A percentile compares a stretch with the other conserved stretches of the same genome.
phyloP scores from a whole-genome alignment of 345 rosid species.

The Salix purpurea region DNA sequence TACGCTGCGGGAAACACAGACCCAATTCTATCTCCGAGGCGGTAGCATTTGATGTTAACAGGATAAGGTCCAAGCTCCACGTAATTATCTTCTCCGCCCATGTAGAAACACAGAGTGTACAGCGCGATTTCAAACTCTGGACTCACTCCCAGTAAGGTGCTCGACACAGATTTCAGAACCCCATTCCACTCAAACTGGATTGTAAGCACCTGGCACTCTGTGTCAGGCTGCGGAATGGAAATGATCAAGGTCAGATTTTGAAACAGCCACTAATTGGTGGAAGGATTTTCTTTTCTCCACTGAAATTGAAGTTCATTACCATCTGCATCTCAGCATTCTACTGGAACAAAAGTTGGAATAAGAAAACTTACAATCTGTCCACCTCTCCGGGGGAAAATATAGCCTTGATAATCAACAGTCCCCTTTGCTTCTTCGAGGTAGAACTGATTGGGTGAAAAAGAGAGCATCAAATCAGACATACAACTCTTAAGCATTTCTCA shows the following conservation, averaged over 20 bases:
- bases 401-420: constrained; percentile 77
- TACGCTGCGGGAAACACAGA: constrained; percentile 75
- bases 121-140: constrained; percentile 89
- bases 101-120: constrained; percentile 72
- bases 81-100: constrained; percentile 72
- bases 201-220: constrained; percentile 76
- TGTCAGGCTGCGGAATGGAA: constrained; percentile 53
- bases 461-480: neutral
- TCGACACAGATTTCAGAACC: constrained; percentile 80
- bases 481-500: neutral
- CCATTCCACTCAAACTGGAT: constrained; percentile 95
- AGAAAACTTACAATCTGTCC: constrained; percentile 66
- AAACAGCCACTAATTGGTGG: neutral
- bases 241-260: neutral
- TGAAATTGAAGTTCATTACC: neutral
- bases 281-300: neutral
- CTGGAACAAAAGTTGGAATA: neutral
- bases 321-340: neutral
- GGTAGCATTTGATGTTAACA: constrained; percentile 89
- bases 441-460: constrained; percentile 40
- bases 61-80: constrained; percentile 81
- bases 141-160: constrained; percentile 74
- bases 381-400: constrained; percentile 67
- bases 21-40: constrained; percentile 59
- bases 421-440: constrained; percentile 94